Evolutionary conservation across 352 stramenopile genomes (phyloP).

Genomic region (Pythium rhizo-oryzae): DNA sequence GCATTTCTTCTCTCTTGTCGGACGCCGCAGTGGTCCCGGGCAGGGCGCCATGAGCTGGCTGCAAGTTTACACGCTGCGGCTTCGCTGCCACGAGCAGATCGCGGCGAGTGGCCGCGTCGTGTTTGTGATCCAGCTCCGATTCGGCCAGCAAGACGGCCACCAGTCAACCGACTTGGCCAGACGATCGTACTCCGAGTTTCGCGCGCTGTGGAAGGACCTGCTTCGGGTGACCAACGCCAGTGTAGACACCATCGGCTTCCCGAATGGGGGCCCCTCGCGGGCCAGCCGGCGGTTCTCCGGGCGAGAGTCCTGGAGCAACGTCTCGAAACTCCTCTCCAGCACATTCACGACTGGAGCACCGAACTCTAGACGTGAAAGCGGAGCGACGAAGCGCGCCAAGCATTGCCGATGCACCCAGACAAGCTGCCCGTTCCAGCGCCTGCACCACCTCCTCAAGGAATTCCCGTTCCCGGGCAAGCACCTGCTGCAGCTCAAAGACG

Average conservation of each 20-base stretch:
- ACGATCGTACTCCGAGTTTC: slow-evolving; percentile 68
- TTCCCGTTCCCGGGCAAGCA: slow-evolving; percentile 63
- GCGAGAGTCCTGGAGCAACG: slow-evolving; percentile 2
- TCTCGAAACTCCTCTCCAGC: background rate
- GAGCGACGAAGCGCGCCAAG: too few species aligned
- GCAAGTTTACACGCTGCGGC: slow-evolving; percentile 46
- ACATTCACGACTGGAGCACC: background rate
- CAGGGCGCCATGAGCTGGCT: slow-evolving; percentile 80
- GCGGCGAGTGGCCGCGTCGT: slow-evolving; percentile 41
- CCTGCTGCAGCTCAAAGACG: slow-evolving; percentile 41
- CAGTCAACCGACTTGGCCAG: slow-evolving; percentile 17
- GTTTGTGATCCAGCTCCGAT: slow-evolving; percentile 44
- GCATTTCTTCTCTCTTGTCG: too few species aligned
- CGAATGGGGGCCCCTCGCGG: background rate
- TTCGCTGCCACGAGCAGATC: slow-evolving; percentile 46
- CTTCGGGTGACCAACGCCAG: slow-evolving; percentile 40
- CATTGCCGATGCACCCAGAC: slow-evolving; percentile 47
- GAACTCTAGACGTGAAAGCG: background rate
- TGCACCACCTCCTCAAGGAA: slow-evolving; percentile 45
- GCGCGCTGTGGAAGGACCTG: slow-evolving; percentile 56
- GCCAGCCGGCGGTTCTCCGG: background rate
- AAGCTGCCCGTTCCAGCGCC: slow-evolving; percentile 53
- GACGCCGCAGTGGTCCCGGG: too few species aligned
- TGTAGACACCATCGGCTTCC: slow-evolving; percentile 7
- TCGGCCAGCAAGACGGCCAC: slow-evolving; percentile 3